Percentiles rank a stretch among this genome's conserved stretches.
Conservation (phyloP, 345 rosid genomes). For the Syzygium aromaticum region DNA sequence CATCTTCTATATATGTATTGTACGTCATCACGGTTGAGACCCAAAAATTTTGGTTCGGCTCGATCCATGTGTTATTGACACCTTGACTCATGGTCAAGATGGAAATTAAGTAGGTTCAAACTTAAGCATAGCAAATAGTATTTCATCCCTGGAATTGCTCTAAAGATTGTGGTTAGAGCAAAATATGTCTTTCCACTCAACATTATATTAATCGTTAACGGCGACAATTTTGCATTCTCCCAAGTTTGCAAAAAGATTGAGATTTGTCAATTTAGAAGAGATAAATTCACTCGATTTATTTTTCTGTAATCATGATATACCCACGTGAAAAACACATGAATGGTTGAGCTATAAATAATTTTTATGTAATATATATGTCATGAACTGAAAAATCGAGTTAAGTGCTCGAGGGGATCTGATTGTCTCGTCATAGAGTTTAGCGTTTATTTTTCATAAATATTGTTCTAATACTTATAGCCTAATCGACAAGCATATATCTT, state of each 20-base stretch:
- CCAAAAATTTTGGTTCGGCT: neutral
- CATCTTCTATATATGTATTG: neutral
- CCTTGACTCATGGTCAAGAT: neutral
- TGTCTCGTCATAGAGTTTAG: neutral
- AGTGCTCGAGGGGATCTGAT: too few species aligned
- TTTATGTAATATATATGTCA: neutral
- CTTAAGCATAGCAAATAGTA: neutral
- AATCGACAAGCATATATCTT: too few species aligned
- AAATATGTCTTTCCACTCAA: neutral
- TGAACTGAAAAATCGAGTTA: neutral
- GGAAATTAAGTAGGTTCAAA: neutral
- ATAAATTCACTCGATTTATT: neutral
- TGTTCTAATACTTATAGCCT: neutral
- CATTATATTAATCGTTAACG: neutral
- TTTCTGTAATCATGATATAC: neutral
- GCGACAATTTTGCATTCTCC: neutral
- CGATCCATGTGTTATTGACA: neutral
- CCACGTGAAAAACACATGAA: too few species aligned
- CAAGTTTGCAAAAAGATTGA: neutral
- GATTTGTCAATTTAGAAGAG: neutral
- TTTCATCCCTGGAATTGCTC: neutral
- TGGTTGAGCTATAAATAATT: neutral
- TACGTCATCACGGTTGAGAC: neutral
- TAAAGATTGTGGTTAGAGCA: neutral
- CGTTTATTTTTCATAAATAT: too few species aligned